Conservation (phyloP, 2,329 filamentous ascomycete genomes). For the Massarina eburnea region DNA sequence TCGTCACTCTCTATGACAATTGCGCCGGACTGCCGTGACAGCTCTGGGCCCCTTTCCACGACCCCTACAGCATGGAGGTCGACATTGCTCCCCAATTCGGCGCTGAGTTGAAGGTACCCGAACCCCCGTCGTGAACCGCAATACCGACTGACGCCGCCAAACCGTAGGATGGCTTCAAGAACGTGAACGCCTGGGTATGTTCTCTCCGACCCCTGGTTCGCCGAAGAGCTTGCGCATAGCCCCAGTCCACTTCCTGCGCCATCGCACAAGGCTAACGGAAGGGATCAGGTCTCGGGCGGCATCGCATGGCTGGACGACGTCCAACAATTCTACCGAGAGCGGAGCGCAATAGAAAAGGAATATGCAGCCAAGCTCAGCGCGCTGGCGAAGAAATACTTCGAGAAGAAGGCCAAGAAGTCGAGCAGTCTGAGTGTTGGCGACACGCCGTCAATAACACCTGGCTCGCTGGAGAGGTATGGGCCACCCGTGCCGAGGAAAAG, state of each 20-base stretch:
- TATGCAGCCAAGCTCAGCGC: conserved; percentile 86
- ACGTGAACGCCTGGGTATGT: conserved; percentile 82
- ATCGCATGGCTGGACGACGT: conserved; percentile 97
- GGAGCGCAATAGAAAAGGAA: conserved; percentile 93
- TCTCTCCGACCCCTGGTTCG: conserved; percentile 7
- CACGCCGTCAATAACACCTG: conserved; percentile 87
- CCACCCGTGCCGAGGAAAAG: not conserved
- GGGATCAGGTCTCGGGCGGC: conserved; percentile 68
- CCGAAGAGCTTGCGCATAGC: conserved; percentile 4
- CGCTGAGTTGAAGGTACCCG: conserved; percentile 82
- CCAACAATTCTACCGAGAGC: conserved; percentile 94
- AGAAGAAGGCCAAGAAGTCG: conserved; percentile 91
- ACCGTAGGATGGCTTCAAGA: conserved; percentile 88
- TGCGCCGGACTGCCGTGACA: conserved; percentile 23
- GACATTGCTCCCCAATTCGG: conserved; percentile 86
- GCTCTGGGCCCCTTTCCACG: conserved; percentile 18
- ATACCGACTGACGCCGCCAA: conserved; percentile 28
- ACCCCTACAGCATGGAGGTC: conserved; percentile 66
- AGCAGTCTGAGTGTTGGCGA: conserved; percentile 90
- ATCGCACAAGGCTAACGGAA: conserved; percentile 22
- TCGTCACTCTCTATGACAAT: conserved; percentile 24
- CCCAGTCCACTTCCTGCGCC: conserved; percentile 2
- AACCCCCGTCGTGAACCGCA: conserved; percentile 13
- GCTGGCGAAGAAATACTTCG: conserved; percentile 93
- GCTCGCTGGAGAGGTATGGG: conserved; percentile 79